Evolutionary conservation across 75 land plant species (phyloP), one percentile per base, ranked within the genome.

Genomic region (Selaginella moellendorffii): DNA sequence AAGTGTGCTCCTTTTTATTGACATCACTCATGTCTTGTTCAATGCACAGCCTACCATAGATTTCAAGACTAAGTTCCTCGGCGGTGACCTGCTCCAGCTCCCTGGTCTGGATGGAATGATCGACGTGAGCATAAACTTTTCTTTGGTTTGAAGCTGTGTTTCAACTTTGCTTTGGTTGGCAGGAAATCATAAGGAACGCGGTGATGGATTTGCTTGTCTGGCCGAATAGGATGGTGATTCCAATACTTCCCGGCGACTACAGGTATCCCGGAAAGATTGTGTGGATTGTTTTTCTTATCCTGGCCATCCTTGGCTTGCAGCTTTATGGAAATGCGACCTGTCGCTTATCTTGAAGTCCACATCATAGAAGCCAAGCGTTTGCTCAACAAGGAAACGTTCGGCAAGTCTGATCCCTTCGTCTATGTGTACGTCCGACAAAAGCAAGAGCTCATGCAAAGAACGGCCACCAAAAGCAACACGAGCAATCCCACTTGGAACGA

Each of bases 71-170:
- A 69, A 69, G 54, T 31, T 77, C 53, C 63, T 76, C 24, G 79
- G 71, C 17, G 79, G 77, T 53, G 77, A 77, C 52, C 53, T 74
- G 23, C 61, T 21, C 26, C 65, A 76, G 26, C 54, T 77, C 24
- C 79, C 76, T 2, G 79, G 79, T 52, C 63, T 77, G 26, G 79
- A 77, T 30, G 54, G 54, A 54, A 69, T 73, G 72, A 74, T 77
- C 29, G 72, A 77, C 62, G 79, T 77, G 64, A 59, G 68, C 58
- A 22, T n/a, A n/a, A n/a, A n/a, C n/a, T 23, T 53, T 0, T 24
- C 9, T 28, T 28, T 9, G 26, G 19, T 24, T 22, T 5, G 30
- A 31, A 12, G 10, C 52, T 10, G 62, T 18, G 52, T 46, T 46
- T 63, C 14, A 28, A 26, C 31, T 1, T 63, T 2, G 31, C 5